Evolutionary conservation across 768 basidiomycete genomes (phyloP).

Genomic region (Gloeostereum incarnatum): DNA sequence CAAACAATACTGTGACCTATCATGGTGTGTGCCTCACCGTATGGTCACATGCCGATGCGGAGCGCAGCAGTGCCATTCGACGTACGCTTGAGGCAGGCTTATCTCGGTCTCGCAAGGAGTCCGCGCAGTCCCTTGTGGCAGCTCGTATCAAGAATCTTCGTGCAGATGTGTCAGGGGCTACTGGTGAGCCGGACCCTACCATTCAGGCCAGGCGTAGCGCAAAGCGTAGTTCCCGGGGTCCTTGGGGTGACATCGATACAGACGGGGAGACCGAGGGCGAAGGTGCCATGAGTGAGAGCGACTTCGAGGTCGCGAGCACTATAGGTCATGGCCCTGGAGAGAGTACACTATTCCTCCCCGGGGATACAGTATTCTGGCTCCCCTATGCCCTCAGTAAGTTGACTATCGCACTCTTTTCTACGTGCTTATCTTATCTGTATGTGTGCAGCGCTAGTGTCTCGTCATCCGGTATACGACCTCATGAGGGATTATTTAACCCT

Average conservation of each 20-base stretch:
- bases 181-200: slow-evolving; percentile 43
- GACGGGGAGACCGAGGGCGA: slow-evolving; percentile 70
- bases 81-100: slow-evolving; percentile 71
- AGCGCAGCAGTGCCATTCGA: slow-evolving; percentile 77
- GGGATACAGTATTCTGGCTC: slow-evolving; percentile 90
- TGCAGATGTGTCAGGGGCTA: slow-evolving; percentile 37
- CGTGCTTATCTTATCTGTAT: slow-evolving; percentile 8
- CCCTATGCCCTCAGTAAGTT: slow-evolving; percentile 83
- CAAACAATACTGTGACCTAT: slow-evolving; percentile 54
- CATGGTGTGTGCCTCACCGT: slow-evolving; percentile 91
- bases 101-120: slow-evolving; percentile 74
- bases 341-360: slow-evolving; percentile 81
- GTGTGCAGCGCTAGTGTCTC: slow-evolving; percentile 71
- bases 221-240: slow-evolving; percentile 53
- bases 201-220: slow-evolving; percentile 47
- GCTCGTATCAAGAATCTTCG: slow-evolving; percentile 60
- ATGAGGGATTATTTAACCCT: slow-evolving; percentile 96
- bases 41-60: slow-evolving; percentile 91
- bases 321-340: slow-evolving; percentile 78
- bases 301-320: slow-evolving; percentile 75
- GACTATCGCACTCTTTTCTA: slow-evolving; percentile 4
- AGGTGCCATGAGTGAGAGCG: slow-evolving; percentile 77
- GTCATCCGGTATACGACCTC: slow-evolving; percentile 89
- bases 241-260: slow-evolving; percentile 68
- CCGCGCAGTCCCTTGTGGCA: slow-evolving; percentile 62